Conservation (phyloP, 495 filamentous ascomycete species). For the Hypoxylon fragiforme region DNA sequence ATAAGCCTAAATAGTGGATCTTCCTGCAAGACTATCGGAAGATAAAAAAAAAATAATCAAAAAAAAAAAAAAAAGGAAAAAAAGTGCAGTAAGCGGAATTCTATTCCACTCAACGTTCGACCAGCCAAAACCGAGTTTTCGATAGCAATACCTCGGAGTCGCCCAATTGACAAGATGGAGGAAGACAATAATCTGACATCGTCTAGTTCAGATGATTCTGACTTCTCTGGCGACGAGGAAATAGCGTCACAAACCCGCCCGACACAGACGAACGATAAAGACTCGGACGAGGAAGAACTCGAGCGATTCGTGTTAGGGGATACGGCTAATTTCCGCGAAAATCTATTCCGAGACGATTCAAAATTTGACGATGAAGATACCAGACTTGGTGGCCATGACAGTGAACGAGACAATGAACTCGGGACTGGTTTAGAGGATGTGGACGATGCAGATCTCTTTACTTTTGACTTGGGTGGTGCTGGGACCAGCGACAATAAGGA, state of each 20-base stretch:
- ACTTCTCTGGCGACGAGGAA: constrained; percentile 31
- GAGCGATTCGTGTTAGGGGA: constrained; percentile 87
- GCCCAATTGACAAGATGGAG: constrained; percentile 43
- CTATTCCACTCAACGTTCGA: constrained; percentile 12
- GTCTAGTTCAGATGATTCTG: constrained; percentile 32
- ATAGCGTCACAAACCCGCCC: constrained; percentile 22
- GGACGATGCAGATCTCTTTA: constrained; percentile 64
- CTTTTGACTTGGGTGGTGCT: constrained; percentile 49
- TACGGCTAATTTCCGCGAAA: constrained; percentile 73
- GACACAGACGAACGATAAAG: constrained; percentile 59
- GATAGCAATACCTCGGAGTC: constrained; percentile 31
- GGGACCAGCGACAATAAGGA: constrained; percentile 38
- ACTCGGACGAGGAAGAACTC: constrained; percentile 78
- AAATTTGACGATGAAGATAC: constrained; percentile 18
- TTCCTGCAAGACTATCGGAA: constrained; percentile 35
- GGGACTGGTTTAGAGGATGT: constrained; percentile 54
- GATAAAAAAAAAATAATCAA: constrained; percentile 42
- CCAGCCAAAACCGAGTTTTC: constrained; percentile 5
- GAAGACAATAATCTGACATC: constrained; percentile 37
- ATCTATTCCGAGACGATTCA: constrained; percentile 57
- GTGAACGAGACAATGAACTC: constrained; percentile 36
- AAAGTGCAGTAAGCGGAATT: constrained; percentile 16
- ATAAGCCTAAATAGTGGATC: constrained; percentile 11
- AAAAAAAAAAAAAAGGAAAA: too few species aligned
- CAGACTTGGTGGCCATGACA: background rate